Evolutionary conservation across 768 basidiomycete species (phyloP).

Genomic region (Phlebiopsis flavidoalba): DNA sequence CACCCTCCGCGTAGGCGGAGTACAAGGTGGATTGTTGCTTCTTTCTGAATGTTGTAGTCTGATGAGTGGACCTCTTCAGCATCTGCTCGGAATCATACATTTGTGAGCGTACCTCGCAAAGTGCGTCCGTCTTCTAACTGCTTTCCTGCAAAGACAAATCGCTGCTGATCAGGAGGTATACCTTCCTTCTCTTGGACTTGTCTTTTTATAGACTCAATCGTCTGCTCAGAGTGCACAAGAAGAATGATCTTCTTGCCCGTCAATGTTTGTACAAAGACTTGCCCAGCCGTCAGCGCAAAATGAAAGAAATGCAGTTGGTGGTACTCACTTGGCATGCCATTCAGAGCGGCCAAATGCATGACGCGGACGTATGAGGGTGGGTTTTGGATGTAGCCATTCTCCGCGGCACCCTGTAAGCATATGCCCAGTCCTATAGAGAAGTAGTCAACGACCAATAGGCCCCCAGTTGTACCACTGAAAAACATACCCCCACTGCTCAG

Average conservation of each 20-base stretch:
- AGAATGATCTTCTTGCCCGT: conserved; percentile 43
- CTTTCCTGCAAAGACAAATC: conserved; percentile 92
- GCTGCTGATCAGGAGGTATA: conserved; percentile 86
- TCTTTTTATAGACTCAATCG: conserved; percentile 72
- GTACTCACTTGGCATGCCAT: no score
- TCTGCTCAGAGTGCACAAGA: conserved; percentile 74
- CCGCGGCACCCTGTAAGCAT: neutral
- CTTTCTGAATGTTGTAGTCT: neutral
- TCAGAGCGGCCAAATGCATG: neutral
- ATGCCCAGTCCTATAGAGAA: neutral
- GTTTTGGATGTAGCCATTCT: neutral
- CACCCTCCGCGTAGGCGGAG: neutral
- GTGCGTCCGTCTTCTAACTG: conserved; percentile 93
- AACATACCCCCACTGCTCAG: neutral
- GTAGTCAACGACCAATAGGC: neutral
- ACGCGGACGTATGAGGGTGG: neutral
- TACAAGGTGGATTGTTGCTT: neutral
- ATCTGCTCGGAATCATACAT: no score
- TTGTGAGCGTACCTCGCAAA: conserved; percentile 25
- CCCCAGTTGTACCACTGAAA: neutral
- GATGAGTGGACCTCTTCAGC: no score
- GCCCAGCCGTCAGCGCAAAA: neutral
- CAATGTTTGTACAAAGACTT: neutral
- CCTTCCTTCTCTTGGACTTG: conserved; percentile 86
- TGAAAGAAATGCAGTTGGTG: no score